Percentiles rank a stretch among this genome's conserved stretches.
Conservation (phyloP, 2,329 filamentous ascomycete genomes). For the Dactylellina leptospora region DNA sequence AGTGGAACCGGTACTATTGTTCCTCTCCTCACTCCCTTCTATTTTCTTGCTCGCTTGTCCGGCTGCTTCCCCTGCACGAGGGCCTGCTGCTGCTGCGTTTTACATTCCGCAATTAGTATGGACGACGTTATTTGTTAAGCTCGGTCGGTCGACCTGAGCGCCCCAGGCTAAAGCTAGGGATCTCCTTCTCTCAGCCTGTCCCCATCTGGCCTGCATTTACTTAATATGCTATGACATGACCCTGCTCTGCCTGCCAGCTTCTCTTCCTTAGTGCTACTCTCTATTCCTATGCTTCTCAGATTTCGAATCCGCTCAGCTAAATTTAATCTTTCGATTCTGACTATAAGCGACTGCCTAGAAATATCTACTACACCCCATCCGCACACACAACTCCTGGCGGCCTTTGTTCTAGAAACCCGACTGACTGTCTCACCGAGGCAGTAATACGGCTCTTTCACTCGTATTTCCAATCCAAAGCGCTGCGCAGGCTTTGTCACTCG, state of each 20-base stretch:
- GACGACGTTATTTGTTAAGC: constrained; percentile 52
- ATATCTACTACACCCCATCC: constrained; percentile 3
- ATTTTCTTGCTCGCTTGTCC: constrained; percentile 38
- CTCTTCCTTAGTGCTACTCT: constrained; percentile 19
- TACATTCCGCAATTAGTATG: constrained; percentile 52
- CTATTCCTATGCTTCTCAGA: constrained; percentile 17
- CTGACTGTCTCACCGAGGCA: constrained; percentile 34
- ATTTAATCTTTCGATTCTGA: constrained; percentile 46
- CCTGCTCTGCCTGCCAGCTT: constrained; percentile 37
- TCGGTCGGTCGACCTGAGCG: constrained; percentile 28
- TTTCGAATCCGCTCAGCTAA: constrained; percentile 26
- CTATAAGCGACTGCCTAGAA: constrained; percentile 47
- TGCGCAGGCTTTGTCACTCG: constrained; percentile 32
- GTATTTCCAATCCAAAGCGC: constrained; percentile 21
- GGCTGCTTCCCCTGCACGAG: constrained; percentile 49
- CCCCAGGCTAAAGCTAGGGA: constrained; percentile 22
- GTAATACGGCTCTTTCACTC: constrained; percentile 26
- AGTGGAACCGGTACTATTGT: constrained; percentile 36
- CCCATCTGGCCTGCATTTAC: constrained; percentile 39
- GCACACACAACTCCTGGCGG: constrained; percentile 21
- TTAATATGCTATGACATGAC: constrained; percentile 41
- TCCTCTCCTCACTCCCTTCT: neutral
- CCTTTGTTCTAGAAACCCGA: constrained; percentile 7
- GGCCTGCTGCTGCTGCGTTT: constrained; percentile 46
- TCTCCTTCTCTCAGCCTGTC: constrained; percentile 38